Percentiles rank a stretch among this genome's conserved stretches.
These are phyloP conservation scores for Pleurotus citrinopileatus DNA, from an alignment of 768 basidiomycete genomes.

Conservation along the genomic window DNA sequence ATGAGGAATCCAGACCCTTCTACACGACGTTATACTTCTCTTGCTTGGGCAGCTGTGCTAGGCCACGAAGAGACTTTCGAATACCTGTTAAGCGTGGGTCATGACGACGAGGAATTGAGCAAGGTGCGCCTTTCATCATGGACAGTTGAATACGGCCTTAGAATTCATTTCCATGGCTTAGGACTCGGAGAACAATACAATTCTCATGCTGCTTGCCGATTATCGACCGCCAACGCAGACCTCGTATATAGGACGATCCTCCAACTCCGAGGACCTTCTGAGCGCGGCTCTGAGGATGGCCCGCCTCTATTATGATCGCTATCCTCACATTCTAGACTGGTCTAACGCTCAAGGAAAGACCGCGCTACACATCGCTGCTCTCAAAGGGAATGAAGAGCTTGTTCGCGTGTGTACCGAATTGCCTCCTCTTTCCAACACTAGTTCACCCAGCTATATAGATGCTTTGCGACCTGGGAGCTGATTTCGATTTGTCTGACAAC, in stretches of 20 bases:
- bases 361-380: constrained; percentile 81
- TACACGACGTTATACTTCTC: constrained; percentile 74
- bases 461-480: constrained; percentile 88
- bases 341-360: constrained; percentile 89
- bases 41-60: constrained; percentile 89
- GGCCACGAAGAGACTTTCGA: constrained; percentile 94
- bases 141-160: constrained; percentile 1
- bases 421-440: constrained; percentile 6
- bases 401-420: constrained; percentile 59
- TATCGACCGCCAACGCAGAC: constrained; percentile 52
- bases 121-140: constrained; percentile 51
- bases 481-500: constrained; percentile 86
- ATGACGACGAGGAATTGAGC: constrained; percentile 92
- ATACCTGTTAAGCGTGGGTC: constrained; percentile 79
- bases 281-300: constrained; percentile 85
- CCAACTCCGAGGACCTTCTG: constrained; percentile 57
- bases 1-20: constrained; percentile 88
- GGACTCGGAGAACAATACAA: constrained; percentile 93
- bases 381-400: constrained; percentile 88
- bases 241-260: constrained; percentile 32
- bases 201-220: constrained; percentile 91
- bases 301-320: constrained; percentile 80
- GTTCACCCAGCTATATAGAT: constrained; percentile 47
- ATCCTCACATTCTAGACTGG: constrained; percentile 88
- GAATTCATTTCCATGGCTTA: constrained; percentile 25